A percentile compares a stretch with the other conserved stretches of the same genome.
Conservation (phyloP, 2,329 filamentous ascomycete genomes). For the Botryotinia narcissicola region DNA sequence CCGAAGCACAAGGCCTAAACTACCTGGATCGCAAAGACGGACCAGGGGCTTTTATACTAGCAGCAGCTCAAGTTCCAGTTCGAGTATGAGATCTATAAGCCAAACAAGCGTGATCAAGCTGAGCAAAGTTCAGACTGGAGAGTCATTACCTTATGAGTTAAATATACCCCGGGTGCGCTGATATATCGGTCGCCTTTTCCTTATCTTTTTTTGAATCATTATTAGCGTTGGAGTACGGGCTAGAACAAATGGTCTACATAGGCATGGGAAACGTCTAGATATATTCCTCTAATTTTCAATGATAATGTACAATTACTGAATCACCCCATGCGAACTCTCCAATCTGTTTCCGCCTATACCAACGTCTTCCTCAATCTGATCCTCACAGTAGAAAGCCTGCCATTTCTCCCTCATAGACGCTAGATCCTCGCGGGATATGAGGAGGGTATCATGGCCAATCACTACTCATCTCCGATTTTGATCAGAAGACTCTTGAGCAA, state of each 20-base stretch:
- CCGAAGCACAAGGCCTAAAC: constrained; percentile 25
- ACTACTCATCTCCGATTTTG: background rate
- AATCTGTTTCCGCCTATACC: background rate
- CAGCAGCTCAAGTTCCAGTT: constrained; percentile 24
- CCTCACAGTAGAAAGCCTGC: background rate
- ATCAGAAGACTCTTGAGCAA: background rate
- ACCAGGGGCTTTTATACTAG: constrained; percentile 29
- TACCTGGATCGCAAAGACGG: constrained; percentile 31
- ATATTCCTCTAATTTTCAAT: constrained; percentile 19
- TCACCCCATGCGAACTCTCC: background rate
- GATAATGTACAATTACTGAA: constrained; percentile 20
- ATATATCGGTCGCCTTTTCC: constrained; percentile 4
- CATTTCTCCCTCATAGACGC: background rate
- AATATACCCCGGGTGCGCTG: constrained; percentile 27
- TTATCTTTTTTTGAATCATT: constrained; percentile 18
- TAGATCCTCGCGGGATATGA: background rate
- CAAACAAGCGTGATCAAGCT: constrained; percentile 37
- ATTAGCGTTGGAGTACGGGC: constrained; percentile 34
- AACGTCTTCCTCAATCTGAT: background rate
- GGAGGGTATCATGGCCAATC: background rate
- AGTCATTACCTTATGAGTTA: constrained; percentile 34
- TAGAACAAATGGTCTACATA: background rate
- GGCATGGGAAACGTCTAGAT: constrained; percentile 13
- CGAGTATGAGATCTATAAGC: constrained; percentile 32
- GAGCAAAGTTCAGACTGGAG: constrained; percentile 29